These are phyloP conservation scores for Dujonia santamariae DNA, from an alignment of 1,139 yeast genomes.

Conservation along the genomic window DNA sequence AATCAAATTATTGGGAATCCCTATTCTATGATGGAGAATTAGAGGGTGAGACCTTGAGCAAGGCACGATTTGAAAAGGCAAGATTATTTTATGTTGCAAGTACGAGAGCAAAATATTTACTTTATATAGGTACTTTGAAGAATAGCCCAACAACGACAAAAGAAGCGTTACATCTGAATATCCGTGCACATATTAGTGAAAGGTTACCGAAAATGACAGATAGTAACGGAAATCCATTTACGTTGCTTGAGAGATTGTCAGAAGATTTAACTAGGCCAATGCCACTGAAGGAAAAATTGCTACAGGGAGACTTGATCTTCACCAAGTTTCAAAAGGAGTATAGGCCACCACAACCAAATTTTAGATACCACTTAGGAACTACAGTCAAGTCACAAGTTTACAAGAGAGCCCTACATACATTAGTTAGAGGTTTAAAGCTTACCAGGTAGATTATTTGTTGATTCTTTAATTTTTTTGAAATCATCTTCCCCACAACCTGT, in stretches of 20 bases:
- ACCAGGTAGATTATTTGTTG: too few relatives aligned
- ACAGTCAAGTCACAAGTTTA: too few relatives aligned
- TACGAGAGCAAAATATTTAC: constrained; percentile 57
- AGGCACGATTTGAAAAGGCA: constrained; percentile 14
- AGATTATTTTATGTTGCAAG: constrained; percentile 60
- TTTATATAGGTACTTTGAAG: constrained; percentile 32
- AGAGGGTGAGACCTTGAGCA: not conserved
- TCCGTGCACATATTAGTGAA: constrained; percentile 2
- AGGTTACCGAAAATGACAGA: constrained; percentile 4
- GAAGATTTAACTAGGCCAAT: constrained; percentile 3
- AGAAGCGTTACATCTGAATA: constrained; percentile 5
- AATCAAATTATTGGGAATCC: constrained; percentile 18
- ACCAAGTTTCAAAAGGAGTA: constrained; percentile 1
- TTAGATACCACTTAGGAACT: too few relatives aligned
- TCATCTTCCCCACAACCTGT: too few relatives aligned
- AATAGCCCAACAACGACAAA: constrained; percentile 10
- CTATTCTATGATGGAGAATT: too few relatives aligned
- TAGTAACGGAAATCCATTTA: not conserved
- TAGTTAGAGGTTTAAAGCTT: too few relatives aligned
- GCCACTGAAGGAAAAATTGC: constrained; percentile 3
- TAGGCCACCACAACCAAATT: constrained; percentile 1
- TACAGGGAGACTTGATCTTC: constrained; percentile 2
- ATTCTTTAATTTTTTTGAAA: too few relatives aligned
- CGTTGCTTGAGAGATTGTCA: constrained; percentile 5
- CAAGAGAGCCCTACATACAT: too few relatives aligned